Percentiles rank a stretch among this genome's conserved stretches.
Conservation (phyloP, 2,329 filamentous ascomycete species). For the Ceratocystis ficicola region DNA sequence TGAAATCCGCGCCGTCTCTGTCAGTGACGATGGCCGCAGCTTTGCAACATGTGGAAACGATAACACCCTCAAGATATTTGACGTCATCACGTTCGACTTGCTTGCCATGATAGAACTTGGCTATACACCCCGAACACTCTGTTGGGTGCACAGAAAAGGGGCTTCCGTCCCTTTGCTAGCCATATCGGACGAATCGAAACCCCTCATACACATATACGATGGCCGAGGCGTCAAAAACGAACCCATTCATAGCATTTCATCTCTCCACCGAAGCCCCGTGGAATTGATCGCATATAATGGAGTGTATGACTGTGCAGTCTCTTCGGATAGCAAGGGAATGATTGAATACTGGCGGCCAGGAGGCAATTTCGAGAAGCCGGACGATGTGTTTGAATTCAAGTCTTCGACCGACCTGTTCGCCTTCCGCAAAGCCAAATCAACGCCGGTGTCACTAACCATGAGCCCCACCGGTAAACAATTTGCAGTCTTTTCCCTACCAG, state of each 20-base stretch:
- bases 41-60: slow-evolving; percentile 81
- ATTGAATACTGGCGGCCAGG: slow-evolving; percentile 88
- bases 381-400: slow-evolving; percentile 85
- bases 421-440: slow-evolving; percentile 88
- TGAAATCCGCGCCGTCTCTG: slow-evolving; percentile 70
- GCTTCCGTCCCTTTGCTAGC: slow-evolving; percentile 80
- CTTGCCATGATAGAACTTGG: slow-evolving; percentile 70
- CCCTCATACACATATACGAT: slow-evolving; percentile 72
- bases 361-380: slow-evolving; percentile 75
- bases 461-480: slow-evolving; percentile 81
- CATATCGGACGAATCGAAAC: slow-evolving; percentile 62
- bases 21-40: slow-evolving; percentile 80
- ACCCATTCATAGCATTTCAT: slow-evolving; percentile 64
- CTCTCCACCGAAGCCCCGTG: slow-evolving; percentile 71
- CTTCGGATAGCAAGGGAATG: slow-evolving; percentile 82
- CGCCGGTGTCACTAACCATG: slow-evolving; percentile 68
- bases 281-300: slow-evolving; percentile 83
- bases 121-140: slow-evolving; percentile 64
- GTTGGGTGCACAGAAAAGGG: slow-evolving; percentile 82
- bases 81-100: slow-evolving; percentile 77
- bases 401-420: slow-evolving; percentile 90
- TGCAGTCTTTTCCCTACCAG: slow-evolving; percentile 79
- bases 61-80: slow-evolving; percentile 68
- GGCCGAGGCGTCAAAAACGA: slow-evolving; percentile 69
- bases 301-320: slow-evolving; percentile 77